Conservation (phyloP, 495 filamentous ascomycete species). For the Talaromyces nanjingensis region DNA sequence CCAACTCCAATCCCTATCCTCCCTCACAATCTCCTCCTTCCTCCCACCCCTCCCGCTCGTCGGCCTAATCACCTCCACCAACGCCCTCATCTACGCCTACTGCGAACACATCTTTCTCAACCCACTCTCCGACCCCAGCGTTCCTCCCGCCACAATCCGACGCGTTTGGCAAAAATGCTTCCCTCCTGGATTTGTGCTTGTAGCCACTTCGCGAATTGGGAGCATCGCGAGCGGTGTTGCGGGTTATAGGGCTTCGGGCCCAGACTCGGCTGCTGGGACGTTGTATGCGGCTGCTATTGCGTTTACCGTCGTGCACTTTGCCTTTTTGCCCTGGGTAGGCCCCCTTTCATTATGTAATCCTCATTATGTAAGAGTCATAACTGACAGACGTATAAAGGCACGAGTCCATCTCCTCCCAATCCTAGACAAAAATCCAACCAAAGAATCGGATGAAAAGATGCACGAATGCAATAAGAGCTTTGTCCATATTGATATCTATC, state of each 20-base stretch:
- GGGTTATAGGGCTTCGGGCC: background rate
- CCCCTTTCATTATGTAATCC: background rate
- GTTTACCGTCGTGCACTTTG: background rate
- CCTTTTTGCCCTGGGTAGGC: background rate
- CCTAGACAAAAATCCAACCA: background rate
- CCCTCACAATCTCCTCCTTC: background rate
- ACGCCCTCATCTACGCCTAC: background rate
- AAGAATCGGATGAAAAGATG: background rate
- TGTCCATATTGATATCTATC: background rate
- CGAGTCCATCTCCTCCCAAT: background rate
- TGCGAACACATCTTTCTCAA: background rate
- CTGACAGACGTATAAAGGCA: background rate
- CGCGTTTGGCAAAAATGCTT: background rate
- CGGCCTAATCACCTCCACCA: background rate
- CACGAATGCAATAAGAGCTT: background rate
- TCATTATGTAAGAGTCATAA: background rate
- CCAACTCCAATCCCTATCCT: background rate
- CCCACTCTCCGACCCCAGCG: background rate
- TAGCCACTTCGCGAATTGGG: background rate
- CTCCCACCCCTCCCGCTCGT: background rate
- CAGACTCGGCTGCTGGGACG: background rate
- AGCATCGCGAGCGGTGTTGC: background rate
- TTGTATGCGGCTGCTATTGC: background rate
- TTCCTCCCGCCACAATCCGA: background rate
- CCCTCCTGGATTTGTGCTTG: background rate